Evolutionary conservation across 1,284 basidiomycete species (phyloP), one percentile per base, ranked within the genome.

Genomic region (Cystobasidiaceae sp.): DNA sequence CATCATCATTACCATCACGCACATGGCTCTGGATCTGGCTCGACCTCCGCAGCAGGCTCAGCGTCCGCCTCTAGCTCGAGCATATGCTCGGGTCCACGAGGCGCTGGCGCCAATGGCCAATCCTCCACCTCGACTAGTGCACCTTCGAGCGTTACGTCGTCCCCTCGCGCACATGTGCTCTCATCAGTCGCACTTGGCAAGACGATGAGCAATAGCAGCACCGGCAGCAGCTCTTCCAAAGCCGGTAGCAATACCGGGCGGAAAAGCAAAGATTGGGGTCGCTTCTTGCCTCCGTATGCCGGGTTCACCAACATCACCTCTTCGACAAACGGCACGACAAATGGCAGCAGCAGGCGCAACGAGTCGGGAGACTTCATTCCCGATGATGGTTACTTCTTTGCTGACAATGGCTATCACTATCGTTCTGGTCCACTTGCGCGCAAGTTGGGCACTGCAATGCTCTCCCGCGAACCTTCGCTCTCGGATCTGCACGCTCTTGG

Each of bases 391-490:
- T 52, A 62, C 30, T 49, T 49, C 28, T 55, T 46, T 41, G 51
- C 52, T 32, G 45, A 17, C 4, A 49, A 46, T 21, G 56, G 44
- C 4, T 64, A 64, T 41, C 61, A 64, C 28, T 64, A 64, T 43
- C 51, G 61, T 21, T 33, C 41, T 11, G 61, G 61, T 25, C 51
- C 61, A 5, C 30, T 64, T n/a, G 61, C 61, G 19, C 51, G 52
- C 37, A 64, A 64, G 39, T 32, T 64, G 13, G 52, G 61, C 33
- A 41, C 27, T 19, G 44, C 61, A 8, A 48, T 64, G n/a, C 43
- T 64, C 11, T 64, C 61, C n/a, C 51, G 61, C 39, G 61, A 64
- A 25, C 61, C 61, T 11, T 64, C 61, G 27, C 52, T 64, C 21
- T 56, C 61, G 27, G 61, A 64, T 21, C 61, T 64, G 6, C 61